phyloP scores from a whole-genome alignment of 2,329 filamentous ascomycete species.

The Trematosphaeria pertusa region DNA sequence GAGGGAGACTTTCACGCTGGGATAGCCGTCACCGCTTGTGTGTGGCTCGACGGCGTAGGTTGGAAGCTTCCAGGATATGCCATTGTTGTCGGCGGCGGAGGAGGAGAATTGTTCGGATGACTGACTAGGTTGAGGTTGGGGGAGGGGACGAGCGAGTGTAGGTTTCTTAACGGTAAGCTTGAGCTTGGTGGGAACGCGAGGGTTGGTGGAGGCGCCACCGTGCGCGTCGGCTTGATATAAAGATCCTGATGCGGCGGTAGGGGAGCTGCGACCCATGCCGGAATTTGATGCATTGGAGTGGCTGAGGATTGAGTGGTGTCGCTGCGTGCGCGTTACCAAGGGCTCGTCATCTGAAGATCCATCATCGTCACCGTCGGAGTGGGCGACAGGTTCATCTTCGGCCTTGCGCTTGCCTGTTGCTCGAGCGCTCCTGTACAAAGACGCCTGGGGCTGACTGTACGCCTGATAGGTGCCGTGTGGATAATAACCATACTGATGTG shows the following conservation, averaged over 20 bases:
- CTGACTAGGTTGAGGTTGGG: not conserved
- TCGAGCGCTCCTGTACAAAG: not conserved
- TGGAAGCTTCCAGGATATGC: slow-evolving; percentile 28
- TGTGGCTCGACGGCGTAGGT: slow-evolving; percentile 23
- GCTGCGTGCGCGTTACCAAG: slow-evolving; percentile 5
- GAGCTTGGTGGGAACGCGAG: too few relatives aligned
- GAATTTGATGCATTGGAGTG: slow-evolving; percentile 12
- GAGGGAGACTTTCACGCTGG: slow-evolving; percentile 43
- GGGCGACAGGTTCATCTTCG: not conserved
- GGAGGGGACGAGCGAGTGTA: not conserved
- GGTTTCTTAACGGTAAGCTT: too few relatives aligned
- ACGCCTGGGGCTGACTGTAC: not conserved
- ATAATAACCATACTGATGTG: too few relatives aligned
- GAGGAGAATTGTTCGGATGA: not conserved
- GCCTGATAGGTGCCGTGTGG: too few relatives aligned
- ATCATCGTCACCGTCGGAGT: not conserved
- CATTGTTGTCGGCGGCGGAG: not conserved
- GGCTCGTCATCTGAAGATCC: slow-evolving; percentile 4
- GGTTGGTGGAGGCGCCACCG: too few relatives aligned
- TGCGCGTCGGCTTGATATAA: not conserved
- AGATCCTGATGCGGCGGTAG: not conserved
- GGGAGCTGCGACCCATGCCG: not conserved
- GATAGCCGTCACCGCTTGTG: slow-evolving; percentile 13
- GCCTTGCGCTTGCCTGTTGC: slow-evolving; percentile 5
- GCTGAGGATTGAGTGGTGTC: too few relatives aligned